Percentiles rank a stretch among this genome's conserved stretches.
Evolutionary conservation across 2,329 filamentous ascomycete species (phyloP).

Genomic region (Alternaria triticina): DNA sequence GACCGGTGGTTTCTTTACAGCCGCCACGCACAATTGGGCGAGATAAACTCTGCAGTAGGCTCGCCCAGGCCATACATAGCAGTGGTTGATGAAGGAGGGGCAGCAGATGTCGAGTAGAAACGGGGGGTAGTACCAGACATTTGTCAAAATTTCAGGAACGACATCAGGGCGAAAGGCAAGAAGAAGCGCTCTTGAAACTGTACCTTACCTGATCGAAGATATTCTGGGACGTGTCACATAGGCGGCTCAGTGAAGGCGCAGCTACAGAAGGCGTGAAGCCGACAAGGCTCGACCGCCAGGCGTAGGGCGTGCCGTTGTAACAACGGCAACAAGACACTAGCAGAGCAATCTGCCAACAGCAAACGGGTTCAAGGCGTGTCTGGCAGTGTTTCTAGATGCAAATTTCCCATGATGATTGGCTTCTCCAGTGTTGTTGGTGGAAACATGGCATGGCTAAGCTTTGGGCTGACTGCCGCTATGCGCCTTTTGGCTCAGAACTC

Average conservation of each 20-base stretch:
- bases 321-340: slow-evolving; percentile 5
- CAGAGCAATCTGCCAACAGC: slow-evolving; percentile 2
- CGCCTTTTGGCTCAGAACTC: slow-evolving; percentile 20
- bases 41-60: not conserved
- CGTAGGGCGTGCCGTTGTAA: slow-evolving; percentile 24
- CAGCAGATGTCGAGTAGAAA: not conserved
- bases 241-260: slow-evolving; percentile 28
- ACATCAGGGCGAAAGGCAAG: not conserved
- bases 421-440: not conserved
- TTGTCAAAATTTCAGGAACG: not conserved
- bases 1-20: not conserved
- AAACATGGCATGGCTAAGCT: slow-evolving; percentile 26
- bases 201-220: not conserved
- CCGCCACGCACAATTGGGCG: not conserved
- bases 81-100: not conserved
- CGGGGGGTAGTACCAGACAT: not conserved
- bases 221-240: not conserved
- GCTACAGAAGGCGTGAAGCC: slow-evolving; percentile 5
- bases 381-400: slow-evolving; percentile 8
- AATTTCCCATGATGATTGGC: slow-evolving; percentile 14
- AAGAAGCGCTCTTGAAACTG: not conserved
- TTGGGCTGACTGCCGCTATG: slow-evolving; percentile 28
- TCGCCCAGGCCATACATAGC: not conserved
- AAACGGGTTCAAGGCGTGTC: not conserved
- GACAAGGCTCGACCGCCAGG: slow-evolving; percentile 24